Conservation (phyloP, 1,284 basidiomycete species). For the Spongispora temasekensis region DNA sequence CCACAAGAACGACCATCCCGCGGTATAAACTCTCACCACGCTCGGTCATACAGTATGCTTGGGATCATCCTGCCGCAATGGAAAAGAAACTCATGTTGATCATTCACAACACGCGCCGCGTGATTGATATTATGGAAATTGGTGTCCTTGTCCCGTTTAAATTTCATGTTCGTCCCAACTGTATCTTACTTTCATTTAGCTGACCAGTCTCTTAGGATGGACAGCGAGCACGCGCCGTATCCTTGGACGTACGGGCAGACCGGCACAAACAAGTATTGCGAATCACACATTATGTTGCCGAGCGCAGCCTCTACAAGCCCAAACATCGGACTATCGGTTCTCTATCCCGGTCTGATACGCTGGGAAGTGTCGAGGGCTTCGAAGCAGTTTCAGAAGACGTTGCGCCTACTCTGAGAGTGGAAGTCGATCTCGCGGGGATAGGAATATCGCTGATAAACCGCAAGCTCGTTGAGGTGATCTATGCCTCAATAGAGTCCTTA, state of each 20-base stretch:
- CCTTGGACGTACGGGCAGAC: slow-evolving; percentile 93
- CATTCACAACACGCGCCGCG: slow-evolving; percentile 67
- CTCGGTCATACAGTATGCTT: slow-evolving; percentile 75
- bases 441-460: slow-evolving; percentile 93
- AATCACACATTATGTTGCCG: slow-evolving; percentile 87
- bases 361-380: slow-evolving; percentile 77
- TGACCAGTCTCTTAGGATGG: slow-evolving; percentile 43
- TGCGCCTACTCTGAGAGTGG: slow-evolving; percentile 67
- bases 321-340: slow-evolving; percentile 51
- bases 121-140: slow-evolving; percentile 95
- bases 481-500: slow-evolving; percentile 79
- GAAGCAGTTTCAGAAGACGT: slow-evolving; percentile 86
- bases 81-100: slow-evolving; percentile 82
- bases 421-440: slow-evolving; percentile 86
- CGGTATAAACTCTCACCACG: slow-evolving; percentile 64
- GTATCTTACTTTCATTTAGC: slow-evolving; percentile 2
- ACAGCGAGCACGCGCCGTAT: slow-evolving; percentile 64
- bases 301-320: slow-evolving; percentile 89
- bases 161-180: slow-evolving; percentile 61
- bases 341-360: slow-evolving; percentile 68
- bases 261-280: slow-evolving; percentile 85
- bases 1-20: slow-evolving; percentile 28
- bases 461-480: slow-evolving; percentile 88
- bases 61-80: slow-evolving; percentile 89
- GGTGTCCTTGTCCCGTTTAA: slow-evolving; percentile 91